A percentile compares a stretch with the other conserved stretches of the same genome.
These are phyloP conservation scores for Sinapis alba DNA, from an alignment of 441 rosid genomes.

Conservation along the genomic window DNA sequence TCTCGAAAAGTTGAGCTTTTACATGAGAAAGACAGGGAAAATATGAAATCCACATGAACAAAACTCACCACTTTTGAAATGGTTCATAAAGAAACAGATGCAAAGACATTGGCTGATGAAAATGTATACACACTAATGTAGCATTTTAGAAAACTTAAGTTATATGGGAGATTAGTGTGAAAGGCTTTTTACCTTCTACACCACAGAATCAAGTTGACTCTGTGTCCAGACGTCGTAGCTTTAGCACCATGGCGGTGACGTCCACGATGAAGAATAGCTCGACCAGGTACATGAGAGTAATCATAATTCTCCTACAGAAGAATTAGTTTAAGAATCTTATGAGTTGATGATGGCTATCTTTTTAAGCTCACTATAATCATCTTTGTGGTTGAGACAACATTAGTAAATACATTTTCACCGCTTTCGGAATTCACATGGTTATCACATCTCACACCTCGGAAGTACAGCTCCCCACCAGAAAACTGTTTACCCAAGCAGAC, in stretches of 20 bases:
- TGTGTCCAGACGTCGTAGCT: constrained; percentile 62
- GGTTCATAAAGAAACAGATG: background rate
- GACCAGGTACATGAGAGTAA: constrained; percentile 63
- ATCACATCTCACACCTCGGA: constrained; percentile 70
- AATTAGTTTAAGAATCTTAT: constrained; percentile 9
- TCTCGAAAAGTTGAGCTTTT: constrained; percentile 67
- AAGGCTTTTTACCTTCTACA: constrained; percentile 62
- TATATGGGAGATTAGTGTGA: background rate
- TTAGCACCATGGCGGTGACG: constrained; percentile 82
- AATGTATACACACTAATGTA: background rate
- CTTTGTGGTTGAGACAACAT: constrained; percentile 4
- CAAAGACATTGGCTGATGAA: background rate
- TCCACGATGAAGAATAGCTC: constrained; percentile 71
- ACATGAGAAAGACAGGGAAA: constrained; percentile 12
- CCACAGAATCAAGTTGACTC: constrained; percentile 71
- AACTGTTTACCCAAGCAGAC: constrained; percentile 72
- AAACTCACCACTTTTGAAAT: background rate
- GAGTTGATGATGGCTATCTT: background rate
- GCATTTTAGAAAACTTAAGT: background rate
- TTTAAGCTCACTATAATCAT: background rate
- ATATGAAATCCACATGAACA: background rate
- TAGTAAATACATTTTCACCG: constrained; percentile 45
- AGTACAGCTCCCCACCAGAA: constrained; percentile 67
- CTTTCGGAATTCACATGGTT: constrained; percentile 59
- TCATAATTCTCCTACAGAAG: constrained; percentile 48